Base-by-base conservation (phyloP, 2,329 filamentous ascomycete species). In the Mycosphaerelloides madeirae region DNA sequence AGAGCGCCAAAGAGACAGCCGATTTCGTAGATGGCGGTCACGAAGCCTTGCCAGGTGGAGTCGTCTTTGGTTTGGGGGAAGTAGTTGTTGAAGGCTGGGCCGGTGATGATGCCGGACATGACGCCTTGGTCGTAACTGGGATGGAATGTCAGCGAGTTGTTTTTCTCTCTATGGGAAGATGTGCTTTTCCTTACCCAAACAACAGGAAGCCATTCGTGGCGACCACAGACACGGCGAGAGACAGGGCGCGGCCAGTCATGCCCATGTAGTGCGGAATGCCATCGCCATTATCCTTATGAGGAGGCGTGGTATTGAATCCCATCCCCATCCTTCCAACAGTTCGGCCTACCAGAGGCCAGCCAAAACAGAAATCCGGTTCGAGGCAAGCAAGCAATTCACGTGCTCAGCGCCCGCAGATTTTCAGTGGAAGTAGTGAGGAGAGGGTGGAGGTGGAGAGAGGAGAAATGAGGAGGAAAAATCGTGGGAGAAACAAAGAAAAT, bases 121-220 rank as follows among this genome's bases (percentile, higher is more conserved):
- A 68, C 64, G 56, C 64, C 55, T 42, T 59, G 48, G 19, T 52
- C 48, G 18, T 48, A 46, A 6, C 22, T 25, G 5, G 22, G 22
- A 9, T 6, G 22, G 22, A n/a, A 9, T 9, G 9, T 25, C 22
- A 25, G 22, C 22, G 6, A 25, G 5, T 25, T 9, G 22, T 6
- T 25, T 9, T 9, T 25, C n/a, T 25, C 22, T 6, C 22, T 25
- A 6, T 25, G 5, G 9, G 22, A 9, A 25, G 22, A 25, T 6
- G 22, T 6, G 9, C 22, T 25, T 6, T 25, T 25, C 6, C 22
- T 25, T 25, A 20, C 13, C 43, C 32, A 42, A 45, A 45, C 9
- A 45, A 31, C 12, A 45, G 43, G 66, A 82, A 81, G 16, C 78
- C 80, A 38, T 78, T 80, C 1, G 80, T 83, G 3, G 80, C 79